Evolutionary conservation across 306 rosid genomes (phyloP), one percentile per base, ranked within the genome.

Genomic region (Corylus avellana): DNA sequence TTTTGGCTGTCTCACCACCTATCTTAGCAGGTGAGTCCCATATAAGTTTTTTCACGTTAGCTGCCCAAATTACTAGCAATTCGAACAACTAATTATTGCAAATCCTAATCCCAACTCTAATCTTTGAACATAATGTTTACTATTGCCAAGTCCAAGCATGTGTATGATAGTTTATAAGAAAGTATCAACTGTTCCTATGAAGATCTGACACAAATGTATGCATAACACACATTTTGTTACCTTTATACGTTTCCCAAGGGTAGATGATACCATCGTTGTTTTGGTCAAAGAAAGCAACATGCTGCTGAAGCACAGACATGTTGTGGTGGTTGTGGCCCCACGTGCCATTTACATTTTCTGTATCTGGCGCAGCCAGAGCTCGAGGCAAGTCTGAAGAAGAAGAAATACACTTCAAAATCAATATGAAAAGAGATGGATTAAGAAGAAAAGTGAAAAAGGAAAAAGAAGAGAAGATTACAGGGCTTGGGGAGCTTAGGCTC

Each of bases 251-350:
- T 77, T 92, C 93, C 71, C 75, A 84, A 20, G 97, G 97, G 78
- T 89, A 91, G 75, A 92, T 84, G 17, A 92, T 85, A 20, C 93
- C 97, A 68, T 92, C 92, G 1, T 84, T 83, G 85, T 92, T 84
- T 22, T 84, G 84, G 74, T 92, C 97, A 22, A 90, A 92, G 80
- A 92, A 92, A 44, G 96, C 71, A 4, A 44, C 96, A 67, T 92
- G 97, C 48, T 92, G 97, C 74, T 92, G 96, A 84, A 92, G 97
- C 55, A 92, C 93, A 0, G 92, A 85, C 95, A 90, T 87, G 76
- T 89, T 73, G 0, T 86, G 66, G 76, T 92, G 93, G 18, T 81
- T 84, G 84, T 90, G 93, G 14, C 82, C 86, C 85, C 84, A 73
- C 0, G 97, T 92, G 12, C 96, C 97, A 79, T 90, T 82, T 37